Percentiles rank a stretch among this genome's conserved stretches.
Conservation (phyloP, 768 basidiomycete genomes). For the Hydnomerulius pinastri region DNA sequence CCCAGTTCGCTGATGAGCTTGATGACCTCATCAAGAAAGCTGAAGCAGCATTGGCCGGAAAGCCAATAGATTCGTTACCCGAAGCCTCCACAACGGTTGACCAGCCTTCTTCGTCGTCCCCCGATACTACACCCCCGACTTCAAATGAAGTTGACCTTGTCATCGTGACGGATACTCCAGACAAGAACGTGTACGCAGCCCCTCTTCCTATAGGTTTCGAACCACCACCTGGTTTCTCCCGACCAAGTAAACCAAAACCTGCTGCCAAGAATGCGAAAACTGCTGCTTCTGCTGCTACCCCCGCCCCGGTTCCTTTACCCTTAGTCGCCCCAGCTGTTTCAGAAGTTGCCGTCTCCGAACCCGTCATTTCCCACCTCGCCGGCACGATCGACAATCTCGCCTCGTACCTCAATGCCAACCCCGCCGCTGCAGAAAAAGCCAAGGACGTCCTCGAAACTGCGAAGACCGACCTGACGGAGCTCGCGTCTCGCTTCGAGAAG, state of each 20-base stretch:
- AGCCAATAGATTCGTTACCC: constrained; percentile 33
- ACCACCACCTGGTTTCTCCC: constrained; percentile 85
- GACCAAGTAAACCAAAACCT: constrained; percentile 56
- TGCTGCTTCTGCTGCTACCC: constrained; percentile 31
- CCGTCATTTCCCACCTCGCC: constrained; percentile 91
- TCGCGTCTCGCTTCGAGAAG: constrained; percentile 75
- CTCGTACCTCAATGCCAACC: constrained; percentile 75
- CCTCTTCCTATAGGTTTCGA: constrained; percentile 93
- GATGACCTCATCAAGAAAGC: constrained; percentile 69
- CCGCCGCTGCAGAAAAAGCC: constrained; percentile 65
- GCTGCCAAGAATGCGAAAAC: constrained; percentile 33
- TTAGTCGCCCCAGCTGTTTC: constrained; percentile 80
- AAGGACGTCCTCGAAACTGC: constrained; percentile 78
- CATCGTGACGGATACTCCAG: constrained; percentile 23
- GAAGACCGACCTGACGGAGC: constrained; percentile 74
- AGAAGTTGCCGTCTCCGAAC: constrained; percentile 74
- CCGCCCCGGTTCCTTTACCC: constrained; percentile 53
- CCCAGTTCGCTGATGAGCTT: constrained; percentile 61
- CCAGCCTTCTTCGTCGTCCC: constrained; percentile 25
- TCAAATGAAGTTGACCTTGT: constrained; percentile 26
- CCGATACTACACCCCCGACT: constrained; percentile 27
- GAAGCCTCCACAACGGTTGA: constrained; percentile 25
- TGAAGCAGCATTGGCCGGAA: constrained; percentile 65
- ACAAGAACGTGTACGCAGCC: constrained; percentile 51
- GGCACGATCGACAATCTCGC: constrained; percentile 91